phyloP scores from a whole-genome alignment of 768 basidiomycete genomes.

The Pholiota conissans region DNA sequence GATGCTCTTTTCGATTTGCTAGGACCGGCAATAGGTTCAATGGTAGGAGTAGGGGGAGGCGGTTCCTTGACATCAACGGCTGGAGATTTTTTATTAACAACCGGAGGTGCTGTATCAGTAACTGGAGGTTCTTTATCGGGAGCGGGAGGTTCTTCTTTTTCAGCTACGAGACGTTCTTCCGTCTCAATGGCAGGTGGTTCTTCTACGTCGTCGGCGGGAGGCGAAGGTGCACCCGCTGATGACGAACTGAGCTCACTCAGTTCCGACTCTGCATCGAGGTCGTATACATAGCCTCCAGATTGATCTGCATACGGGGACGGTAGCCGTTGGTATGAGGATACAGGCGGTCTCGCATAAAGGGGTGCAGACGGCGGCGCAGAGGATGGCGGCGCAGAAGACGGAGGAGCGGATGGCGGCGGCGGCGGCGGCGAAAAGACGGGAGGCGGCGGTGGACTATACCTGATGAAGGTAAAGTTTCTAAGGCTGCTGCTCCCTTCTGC shows the following conservation, averaged over 20 bases:
- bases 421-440: neutral
- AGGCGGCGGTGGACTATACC: constrained; percentile 1
- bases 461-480: too few relatives aligned
- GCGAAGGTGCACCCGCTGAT: neutral
- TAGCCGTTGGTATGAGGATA: too few relatives aligned
- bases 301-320: neutral
- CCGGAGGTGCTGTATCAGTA: too few relatives aligned
- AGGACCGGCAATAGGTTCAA: neutral
- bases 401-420: neutral
- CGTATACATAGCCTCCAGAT: neutral
- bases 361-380: neutral
- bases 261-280: constrained; percentile 14
- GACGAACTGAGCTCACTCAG: constrained; percentile 17
- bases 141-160: too few relatives aligned
- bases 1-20: constrained; percentile 4
- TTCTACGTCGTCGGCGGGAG: neutral
- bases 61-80: neutral
- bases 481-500: constrained; percentile 19
- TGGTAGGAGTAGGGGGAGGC: neutral
- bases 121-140: too few relatives aligned
- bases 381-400: neutral
- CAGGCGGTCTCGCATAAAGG: too few relatives aligned
- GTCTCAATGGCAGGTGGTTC: neutral
- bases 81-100: too few relatives aligned
- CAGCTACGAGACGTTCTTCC: too few relatives aligned